Base-by-base conservation (phyloP, 75 land plant species). In the Pseudotsuga menziesii region DNA sequence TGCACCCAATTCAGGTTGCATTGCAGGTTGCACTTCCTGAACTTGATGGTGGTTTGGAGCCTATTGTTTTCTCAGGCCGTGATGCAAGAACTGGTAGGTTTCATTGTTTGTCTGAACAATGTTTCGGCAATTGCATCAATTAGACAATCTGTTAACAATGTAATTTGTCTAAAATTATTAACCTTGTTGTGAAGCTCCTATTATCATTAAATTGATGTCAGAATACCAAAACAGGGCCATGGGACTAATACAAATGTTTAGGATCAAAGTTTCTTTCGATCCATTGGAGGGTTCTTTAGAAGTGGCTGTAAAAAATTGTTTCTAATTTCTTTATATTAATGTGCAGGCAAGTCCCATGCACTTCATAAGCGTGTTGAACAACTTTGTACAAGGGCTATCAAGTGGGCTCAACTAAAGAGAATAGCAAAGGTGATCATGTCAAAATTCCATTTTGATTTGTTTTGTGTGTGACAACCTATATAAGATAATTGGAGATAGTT, bases 21-120 rank as follows among this genome's bases (percentile, higher is more conserved):
- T 64, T 97, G 74, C 99, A 97, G 77, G 99, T 97, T 58, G 98
- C 99, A 48, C 87, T 97, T 3, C 99, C 99, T 35, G 99, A 97
- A 84, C 88, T 97, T 26, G 99, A 97, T 79, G 99, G 99, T 57
- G 99, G 98, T n/a, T 84, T 97, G 88, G 99, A 97, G 88, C 99
- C 99, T 17, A 97, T 97, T 63, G 96, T 97, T 29, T 97, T 97
- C 76, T 85, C 99, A 11, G 99, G 99, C 14, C 92, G 99, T 16
- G 99, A 97, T 72, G 88, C 92, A 1, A 82, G 91, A 82, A 95
- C 99, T 77, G 99, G 99, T 80, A 74, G 85, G 85, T 79, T 39
- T 62, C 44, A 35, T 25, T 61, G 25, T 61, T 61, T 48, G 3
- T 61, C 14, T 9, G 29, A 27, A 23, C 64, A 26, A 16, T 27